Percentiles rank a stretch among this genome's conserved stretches.
Evolutionary conservation across 2,329 filamentous ascomycete species (phyloP).

Genomic region (Alternaria ventricosa): DNA sequence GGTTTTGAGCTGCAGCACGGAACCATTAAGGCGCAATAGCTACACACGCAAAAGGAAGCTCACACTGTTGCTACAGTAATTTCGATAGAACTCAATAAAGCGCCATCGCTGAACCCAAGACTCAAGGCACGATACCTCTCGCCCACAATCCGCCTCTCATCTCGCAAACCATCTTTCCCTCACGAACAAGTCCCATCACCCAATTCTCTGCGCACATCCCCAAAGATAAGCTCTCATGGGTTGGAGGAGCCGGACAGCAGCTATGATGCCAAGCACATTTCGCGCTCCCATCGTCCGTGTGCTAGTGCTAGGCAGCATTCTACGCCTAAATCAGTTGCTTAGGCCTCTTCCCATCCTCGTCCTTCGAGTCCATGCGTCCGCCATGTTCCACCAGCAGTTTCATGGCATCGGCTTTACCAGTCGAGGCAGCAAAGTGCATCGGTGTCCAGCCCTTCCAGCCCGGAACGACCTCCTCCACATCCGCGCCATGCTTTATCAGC

Average conservation of each 20-base stretch:
- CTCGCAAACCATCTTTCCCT: neutral
- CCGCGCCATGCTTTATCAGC: neutral
- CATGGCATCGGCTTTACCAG: neutral
- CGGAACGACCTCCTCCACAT: neutral
- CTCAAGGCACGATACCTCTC: neutral
- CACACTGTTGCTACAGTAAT: neutral
- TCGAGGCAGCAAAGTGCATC: neutral
- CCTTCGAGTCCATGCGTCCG: neutral
- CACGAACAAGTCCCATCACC: neutral
- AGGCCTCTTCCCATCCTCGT: neutral
- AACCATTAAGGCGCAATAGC: neutral
- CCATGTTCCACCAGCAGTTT: neutral
- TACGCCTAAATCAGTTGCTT: neutral
- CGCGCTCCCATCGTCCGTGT: neutral
- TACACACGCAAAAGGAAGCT: neutral
- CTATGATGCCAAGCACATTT: neutral
- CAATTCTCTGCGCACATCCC: neutral
- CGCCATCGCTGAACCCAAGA: neutral
- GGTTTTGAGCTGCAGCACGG: neutral
- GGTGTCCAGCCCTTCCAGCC: neutral
- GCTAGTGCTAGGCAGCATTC: neutral
- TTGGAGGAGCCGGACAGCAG: neutral
- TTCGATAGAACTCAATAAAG: neutral
- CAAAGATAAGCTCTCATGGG: neutral
- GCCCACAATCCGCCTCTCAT: neutral